phyloP scores from a whole-genome alignment of 441 rosid genomes.

The Croton setiger region DNA sequence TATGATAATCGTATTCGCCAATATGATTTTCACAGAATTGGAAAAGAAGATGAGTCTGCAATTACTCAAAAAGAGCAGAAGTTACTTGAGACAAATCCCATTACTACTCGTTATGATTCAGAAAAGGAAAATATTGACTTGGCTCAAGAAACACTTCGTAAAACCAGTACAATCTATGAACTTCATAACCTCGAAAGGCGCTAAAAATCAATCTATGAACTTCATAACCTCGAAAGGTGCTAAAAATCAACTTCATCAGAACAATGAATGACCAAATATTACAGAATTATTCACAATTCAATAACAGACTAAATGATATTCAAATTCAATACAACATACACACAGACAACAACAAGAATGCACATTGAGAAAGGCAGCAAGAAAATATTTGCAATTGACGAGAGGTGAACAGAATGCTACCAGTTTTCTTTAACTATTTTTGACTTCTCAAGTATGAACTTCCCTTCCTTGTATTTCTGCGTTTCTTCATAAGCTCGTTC shows the following conservation, averaged over 20 bases:
- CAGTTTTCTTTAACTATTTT: slow-evolving; percentile 56
- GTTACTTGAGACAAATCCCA: not conserved
- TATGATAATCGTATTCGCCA: not conserved
- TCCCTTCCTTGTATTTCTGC: slow-evolving; percentile 70
- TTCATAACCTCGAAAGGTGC: slow-evolving; percentile 7
- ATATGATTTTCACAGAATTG: not conserved
- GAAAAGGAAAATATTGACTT: not conserved
- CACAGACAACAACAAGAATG: slow-evolving; percentile 22
- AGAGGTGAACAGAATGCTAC: slow-evolving; percentile 28
- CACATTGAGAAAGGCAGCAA: slow-evolving; percentile 9
- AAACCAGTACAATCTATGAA: not conserved
- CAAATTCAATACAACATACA: slow-evolving; percentile 23
- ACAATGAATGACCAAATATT: not conserved
- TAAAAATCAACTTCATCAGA: slow-evolving; percentile 4
- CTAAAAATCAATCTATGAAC: not conserved
- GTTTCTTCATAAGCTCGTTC: slow-evolving; percentile 65
- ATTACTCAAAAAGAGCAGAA: not conserved
- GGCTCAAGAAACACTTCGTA: not conserved
- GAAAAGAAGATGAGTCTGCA: not conserved
- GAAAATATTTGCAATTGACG: slow-evolving; percentile 23
- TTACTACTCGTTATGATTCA: not conserved
- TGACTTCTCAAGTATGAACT: slow-evolving; percentile 63
- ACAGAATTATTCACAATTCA: slow-evolving; percentile 31
- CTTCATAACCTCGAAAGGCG: slow-evolving; percentile 4
- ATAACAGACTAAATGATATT: slow-evolving; percentile 27